A percentile compares a stretch with the other conserved stretches of the same genome.
phyloP scores from a whole-genome alignment of 1,284 basidiomycete genomes.

The Laetiporus sulphureus region DNA sequence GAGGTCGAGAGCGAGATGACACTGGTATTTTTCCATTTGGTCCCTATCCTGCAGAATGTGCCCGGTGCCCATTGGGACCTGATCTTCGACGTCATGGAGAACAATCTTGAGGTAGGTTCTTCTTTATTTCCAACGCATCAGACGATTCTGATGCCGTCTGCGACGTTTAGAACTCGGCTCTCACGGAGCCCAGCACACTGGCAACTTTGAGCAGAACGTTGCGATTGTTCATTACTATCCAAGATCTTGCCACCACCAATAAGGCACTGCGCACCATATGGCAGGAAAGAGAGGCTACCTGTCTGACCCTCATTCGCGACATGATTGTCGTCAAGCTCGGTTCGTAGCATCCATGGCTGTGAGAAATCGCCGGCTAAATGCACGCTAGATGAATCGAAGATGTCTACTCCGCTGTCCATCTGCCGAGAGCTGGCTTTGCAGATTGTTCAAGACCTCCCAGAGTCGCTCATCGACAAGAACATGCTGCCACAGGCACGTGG shows the following conservation, averaged over 20 bases:
- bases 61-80: slow-evolving; percentile 89
- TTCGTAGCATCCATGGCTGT: slow-evolving; percentile 32
- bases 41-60: slow-evolving; percentile 85
- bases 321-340: slow-evolving; percentile 48
- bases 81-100: slow-evolving; percentile 87
- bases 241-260: slow-evolving; percentile 70
- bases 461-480: slow-evolving; percentile 54
- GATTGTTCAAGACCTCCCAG: slow-evolving; percentile 61
- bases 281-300: slow-evolving; percentile 48
- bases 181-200: slow-evolving; percentile 55
- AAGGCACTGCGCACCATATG: slow-evolving; percentile 68
- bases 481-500: slow-evolving; percentile 54
- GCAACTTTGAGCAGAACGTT: slow-evolving; percentile 67
- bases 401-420: slow-evolving; percentile 55
- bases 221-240: slow-evolving; percentile 59
- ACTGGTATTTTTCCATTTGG: slow-evolving; percentile 69
- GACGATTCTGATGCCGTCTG: too few relatives aligned
- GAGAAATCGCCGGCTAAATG: too few relatives aligned
- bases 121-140: too few relatives aligned
- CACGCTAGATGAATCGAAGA: slow-evolving; percentile 27
- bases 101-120: slow-evolving; percentile 76
- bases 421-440: slow-evolving; percentile 65
- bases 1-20: slow-evolving; percentile 77
- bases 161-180: slow-evolving; percentile 46
- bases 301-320: slow-evolving; percentile 54